These are phyloP conservation scores for Sonneratia caseolaris DNA, from an alignment of 345 rosid species.

Conservation along the genomic window DNA sequence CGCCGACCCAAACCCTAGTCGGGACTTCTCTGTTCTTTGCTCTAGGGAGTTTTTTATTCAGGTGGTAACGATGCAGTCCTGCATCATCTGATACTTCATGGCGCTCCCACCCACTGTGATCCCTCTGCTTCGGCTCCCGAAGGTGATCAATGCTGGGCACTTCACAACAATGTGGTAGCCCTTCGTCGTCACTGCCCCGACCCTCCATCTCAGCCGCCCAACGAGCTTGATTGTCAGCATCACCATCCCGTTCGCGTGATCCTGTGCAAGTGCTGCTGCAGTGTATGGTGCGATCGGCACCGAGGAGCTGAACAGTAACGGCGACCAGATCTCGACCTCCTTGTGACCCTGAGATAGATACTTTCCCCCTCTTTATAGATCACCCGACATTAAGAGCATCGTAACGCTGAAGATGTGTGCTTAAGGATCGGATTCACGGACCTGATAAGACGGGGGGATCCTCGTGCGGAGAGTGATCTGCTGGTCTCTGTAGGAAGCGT, in stretches of 20 bases:
- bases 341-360: constrained; percentile 21
- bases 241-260: constrained; percentile 21
- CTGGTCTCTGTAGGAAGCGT: constrained; percentile 26
- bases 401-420: background rate
- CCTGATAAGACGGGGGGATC: constrained; percentile 16
- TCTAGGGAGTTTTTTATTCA: background rate
- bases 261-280: constrained; percentile 15
- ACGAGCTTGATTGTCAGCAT: constrained; percentile 18
- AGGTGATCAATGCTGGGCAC: constrained; percentile 24
- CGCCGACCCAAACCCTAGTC: background rate
- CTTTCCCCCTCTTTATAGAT: background rate
- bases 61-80: constrained; percentile 22
- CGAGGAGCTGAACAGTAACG: constrained; percentile 16
- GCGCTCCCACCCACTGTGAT: constrained; percentile 8
- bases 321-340: constrained; percentile 28
- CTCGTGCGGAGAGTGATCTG: constrained; percentile 22
- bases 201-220: constrained; percentile 29
- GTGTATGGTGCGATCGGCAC: constrained; percentile 25
- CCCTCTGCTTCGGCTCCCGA: constrained; percentile 16
- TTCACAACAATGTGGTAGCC: constrained; percentile 17
- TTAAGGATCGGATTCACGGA: background rate
- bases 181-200: constrained; percentile 22
- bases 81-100: constrained; percentile 21
- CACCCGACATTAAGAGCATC: background rate
- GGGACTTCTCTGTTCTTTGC: background rate